Evolutionary conservation across 2,329 filamentous ascomycete species (phyloP), one percentile per base, ranked within the genome.

Genomic region (Plenodomus biglobosus): DNA sequence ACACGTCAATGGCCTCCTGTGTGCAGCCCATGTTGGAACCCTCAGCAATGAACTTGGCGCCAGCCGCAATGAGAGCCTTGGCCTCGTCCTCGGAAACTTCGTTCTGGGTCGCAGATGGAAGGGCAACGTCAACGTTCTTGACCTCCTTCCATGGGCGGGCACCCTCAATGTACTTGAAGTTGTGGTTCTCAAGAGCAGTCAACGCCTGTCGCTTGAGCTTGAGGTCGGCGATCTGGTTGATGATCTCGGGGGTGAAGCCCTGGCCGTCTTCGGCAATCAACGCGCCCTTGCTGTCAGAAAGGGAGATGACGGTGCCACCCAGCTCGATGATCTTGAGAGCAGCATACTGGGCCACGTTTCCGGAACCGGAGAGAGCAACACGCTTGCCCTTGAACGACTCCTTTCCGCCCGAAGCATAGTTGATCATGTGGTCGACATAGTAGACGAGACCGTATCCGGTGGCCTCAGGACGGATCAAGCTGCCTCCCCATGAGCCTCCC

Each of bases 1-100:
- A 97, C 59, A 90, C 79, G 67, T 96, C 88, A 67, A 99, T 96
- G 61, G 92, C 92, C 59, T 88, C 91, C 76, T 94, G 90, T 27
- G 92, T 96, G 81, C 91, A 96, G 58, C 94, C 94, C 94, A 99
- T 97, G 85, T 97, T 97, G 77, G 88, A 94, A 48, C 94, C 94
- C 79, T 99, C 94, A 49, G 94, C 94, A 60, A 97, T 86, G 79
- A 90, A 95, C 72, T 86, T 84, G 69, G 82, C 83, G 61, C 92
- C 92, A 50, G 82, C 82, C 41, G 81, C 81, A 50, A 96, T 84
- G 38, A 97, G 84, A 16, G 83, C 85, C 78, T 90, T 80, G 44
- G 92, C 94, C 80, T 99, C 94, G 65, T 94, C 90, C 71, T 86
- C 85, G 69, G 83, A 91, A 68, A 99, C 90, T 79, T 99, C 94